Evolutionary conservation across 2,329 filamentous ascomycete species (phyloP), one percentile per base, ranked within the genome.

Genomic region (Phaeosphaeria sp.): DNA sequence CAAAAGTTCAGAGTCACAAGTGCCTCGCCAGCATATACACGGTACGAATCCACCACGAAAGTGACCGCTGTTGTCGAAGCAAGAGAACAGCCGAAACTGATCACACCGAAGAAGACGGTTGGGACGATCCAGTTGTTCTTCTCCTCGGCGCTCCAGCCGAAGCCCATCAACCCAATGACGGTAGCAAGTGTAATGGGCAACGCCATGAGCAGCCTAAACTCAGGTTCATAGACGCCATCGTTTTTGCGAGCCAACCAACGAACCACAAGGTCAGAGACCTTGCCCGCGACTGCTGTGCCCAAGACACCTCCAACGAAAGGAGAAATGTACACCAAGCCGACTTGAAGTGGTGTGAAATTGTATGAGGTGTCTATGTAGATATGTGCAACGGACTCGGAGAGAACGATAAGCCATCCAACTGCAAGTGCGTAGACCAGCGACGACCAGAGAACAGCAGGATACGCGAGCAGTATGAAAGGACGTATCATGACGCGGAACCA

Each of bases 141-240:
- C 55, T 89, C 84, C 61, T 92, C 77, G 0, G 90, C 92, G 10
- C 90, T 93, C 95, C 94, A 98, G n/a, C 94, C 94, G 71, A 95
- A 98, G 1, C 93, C 94, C 88, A 97, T 96, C 17, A 98, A 84
- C 0, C 95, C 95, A 30, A 94, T 87, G 1, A 89, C 87, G 0
- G 93, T 97, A 3, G 88, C 87, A 53, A 97, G 69, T 0, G 89
- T 82, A 30, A 97, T 89, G 0, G 93, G 94, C 2, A 89, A 78
- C 0, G 88, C 91, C 94, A 98, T 73, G 27, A 73, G 46, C 2
- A 73, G 62, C 36, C 71, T 62, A 72, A 96, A 98, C 76, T 98
- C 94, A 0, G 94, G 94, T 76, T 98, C 94, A 74, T 97, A 98
- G 2, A 98, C 82, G 1, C 94, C 94, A n/a, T 91, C 92, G 66